Conservation (phyloP, 805 yeast genomes). For the Yarrowia divulgata region DNA sequence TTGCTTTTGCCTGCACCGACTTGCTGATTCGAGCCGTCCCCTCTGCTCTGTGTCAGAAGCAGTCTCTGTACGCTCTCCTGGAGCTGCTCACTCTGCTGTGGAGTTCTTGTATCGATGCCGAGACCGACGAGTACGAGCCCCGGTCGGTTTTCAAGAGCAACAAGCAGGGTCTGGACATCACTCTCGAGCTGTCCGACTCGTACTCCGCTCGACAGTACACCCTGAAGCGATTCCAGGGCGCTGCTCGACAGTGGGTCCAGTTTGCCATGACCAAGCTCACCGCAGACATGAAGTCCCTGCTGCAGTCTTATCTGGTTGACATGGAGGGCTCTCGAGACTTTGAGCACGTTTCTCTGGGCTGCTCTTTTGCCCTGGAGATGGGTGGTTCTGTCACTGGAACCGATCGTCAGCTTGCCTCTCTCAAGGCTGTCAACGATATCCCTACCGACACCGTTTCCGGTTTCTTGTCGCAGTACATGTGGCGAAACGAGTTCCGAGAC, state of each 20-base stretch:
- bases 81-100: constrained; percentile 81
- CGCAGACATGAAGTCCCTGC: constrained; percentile 76
- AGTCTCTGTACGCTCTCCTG: constrained; percentile 75
- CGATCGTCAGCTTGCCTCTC: constrained; percentile 70
- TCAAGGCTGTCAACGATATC: constrained; percentile 50
- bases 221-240: constrained; percentile 62
- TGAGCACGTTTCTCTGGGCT: constrained; percentile 72
- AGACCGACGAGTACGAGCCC: constrained; percentile 84
- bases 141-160: constrained; percentile 65
- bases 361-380: constrained; percentile 88
- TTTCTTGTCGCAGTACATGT: constrained; percentile 76
- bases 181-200: constrained; percentile 72
- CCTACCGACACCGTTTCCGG: constrained; percentile 67
- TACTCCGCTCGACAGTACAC: constrained; percentile 77
- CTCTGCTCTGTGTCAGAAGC: constrained; percentile 75
- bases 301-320: constrained; percentile 76
- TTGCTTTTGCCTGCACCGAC: constrained; percentile 81
- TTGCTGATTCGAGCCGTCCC: constrained; percentile 71
- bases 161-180: constrained; percentile 57
- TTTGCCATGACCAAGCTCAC: constrained; percentile 64
- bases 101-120: constrained; percentile 83
- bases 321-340: constrained; percentile 51
- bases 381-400: constrained; percentile 72
- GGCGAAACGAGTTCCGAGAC: constrained; percentile 60
- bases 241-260: constrained; percentile 73